These are phyloP conservation scores for Penicillium sp. DNA, from an alignment of 2,329 filamentous ascomycete species.

Conservation along the genomic window DNA sequence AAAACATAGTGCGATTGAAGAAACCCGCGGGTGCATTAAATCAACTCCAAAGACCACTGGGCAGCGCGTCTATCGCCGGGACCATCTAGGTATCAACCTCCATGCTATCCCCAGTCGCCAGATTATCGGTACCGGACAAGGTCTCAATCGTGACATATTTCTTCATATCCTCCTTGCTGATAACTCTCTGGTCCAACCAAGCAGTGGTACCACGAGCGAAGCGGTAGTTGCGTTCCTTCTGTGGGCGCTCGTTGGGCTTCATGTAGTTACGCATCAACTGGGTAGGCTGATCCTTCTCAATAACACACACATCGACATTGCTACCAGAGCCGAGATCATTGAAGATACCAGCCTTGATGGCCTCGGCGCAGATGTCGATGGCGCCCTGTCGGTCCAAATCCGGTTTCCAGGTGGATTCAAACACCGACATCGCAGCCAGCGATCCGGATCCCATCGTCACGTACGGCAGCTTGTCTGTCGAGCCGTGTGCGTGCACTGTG, in stretches of 20 bases:
- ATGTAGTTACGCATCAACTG: conserved; percentile 83
- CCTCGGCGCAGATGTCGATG: conserved; percentile 76
- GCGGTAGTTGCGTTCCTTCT: conserved; percentile 90
- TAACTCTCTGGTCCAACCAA: conserved; percentile 91
- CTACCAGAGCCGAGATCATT: conserved; percentile 96
- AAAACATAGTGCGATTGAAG: conserved; percentile 9
- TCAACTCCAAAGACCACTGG: conserved; percentile 13
- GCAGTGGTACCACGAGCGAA: conserved; percentile 92
- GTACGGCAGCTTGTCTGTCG: conserved; percentile 97
- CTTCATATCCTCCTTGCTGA: conserved; percentile 87
- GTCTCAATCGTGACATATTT: conserved; percentile 93
- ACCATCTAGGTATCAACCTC: conserved; percentile 54
- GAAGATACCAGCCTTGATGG: conserved; percentile 95
- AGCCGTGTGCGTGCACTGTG: conserved; percentile 97
- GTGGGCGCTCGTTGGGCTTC: conserved; percentile 82
- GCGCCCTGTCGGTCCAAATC: conserved; percentile 73
- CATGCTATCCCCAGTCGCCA: conserved; percentile 60
- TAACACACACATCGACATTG: conserved; percentile 95
- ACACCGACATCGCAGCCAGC: conserved; percentile 94
- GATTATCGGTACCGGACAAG: conserved; percentile 64
- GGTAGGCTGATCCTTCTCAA: conserved; percentile 91
- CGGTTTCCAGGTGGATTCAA: conserved; percentile 92
- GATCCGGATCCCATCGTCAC: conserved; percentile 98
- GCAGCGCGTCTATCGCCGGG: conserved; percentile 8
- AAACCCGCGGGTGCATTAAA: conserved; percentile 19